phyloP scores from a whole-genome alignment of 176 grass and related monocot genomes.

The Chrysopogon serrulatus region DNA sequence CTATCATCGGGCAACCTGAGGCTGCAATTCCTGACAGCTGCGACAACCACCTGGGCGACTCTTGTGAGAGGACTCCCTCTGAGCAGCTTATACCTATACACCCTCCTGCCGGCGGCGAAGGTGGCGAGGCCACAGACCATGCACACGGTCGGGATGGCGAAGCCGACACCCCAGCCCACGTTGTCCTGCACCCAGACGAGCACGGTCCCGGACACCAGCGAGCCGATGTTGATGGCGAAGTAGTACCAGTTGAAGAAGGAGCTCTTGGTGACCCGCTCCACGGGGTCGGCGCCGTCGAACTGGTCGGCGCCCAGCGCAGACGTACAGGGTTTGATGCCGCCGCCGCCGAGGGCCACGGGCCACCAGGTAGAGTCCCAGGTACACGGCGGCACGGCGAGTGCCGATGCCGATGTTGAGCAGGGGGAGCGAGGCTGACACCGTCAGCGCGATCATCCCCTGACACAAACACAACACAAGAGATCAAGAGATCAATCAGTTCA shows the following conservation, averaged over 20 bases:
- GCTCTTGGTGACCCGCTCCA: not conserved
- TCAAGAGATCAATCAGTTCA: no score
- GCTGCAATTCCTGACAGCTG: constrained; percentile 13
- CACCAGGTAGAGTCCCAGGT: not conserved
- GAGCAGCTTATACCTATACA: not conserved
- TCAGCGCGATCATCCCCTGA: not conserved
- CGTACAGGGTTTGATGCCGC: constrained; percentile 47
- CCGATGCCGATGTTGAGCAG: not conserved
- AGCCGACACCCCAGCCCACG: constrained; percentile 30
- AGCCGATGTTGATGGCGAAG: constrained; percentile 29
- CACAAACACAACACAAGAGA: no score
- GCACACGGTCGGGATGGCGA: constrained; percentile 1
- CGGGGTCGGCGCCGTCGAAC: constrained; percentile 29
- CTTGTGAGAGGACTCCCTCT: constrained; percentile 25
- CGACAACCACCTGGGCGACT: constrained; percentile 29
- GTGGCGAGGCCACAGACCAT: not conserved
- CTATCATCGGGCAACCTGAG: constrained; percentile 5
- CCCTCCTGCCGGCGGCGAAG: not conserved
- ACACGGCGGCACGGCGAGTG: not conserved
- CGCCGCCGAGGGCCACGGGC: not conserved
- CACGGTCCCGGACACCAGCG: constrained; percentile 22
- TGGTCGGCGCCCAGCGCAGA: constrained; percentile 39
- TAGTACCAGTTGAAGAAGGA: constrained; percentile 62
- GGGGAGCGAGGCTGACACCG: not conserved
- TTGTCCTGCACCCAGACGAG: constrained; percentile 48